phyloP scores from a whole-genome alignment of 2,329 filamentous ascomycete genomes.

The Neonectria hederae region DNA sequence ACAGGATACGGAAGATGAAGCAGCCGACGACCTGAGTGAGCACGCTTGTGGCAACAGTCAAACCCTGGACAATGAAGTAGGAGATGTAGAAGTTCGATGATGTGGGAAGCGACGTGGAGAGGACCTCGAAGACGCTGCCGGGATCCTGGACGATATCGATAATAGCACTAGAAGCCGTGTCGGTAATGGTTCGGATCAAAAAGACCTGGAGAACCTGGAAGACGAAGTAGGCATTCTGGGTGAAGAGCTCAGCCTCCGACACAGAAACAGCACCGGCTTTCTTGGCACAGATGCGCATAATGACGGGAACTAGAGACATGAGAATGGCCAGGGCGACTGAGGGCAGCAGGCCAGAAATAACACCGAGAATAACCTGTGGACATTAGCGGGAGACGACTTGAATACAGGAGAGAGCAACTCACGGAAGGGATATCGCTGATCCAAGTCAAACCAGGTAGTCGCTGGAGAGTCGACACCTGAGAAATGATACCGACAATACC shows the following conservation, averaged over 20 bases:
- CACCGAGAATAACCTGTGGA: conserved; percentile 68
- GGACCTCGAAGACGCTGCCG: conserved; percentile 65
- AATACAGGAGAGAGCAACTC: conserved; percentile 9
- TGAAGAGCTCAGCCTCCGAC: conserved; percentile 85
- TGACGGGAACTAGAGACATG: conserved; percentile 80
- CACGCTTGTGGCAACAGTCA: conserved; percentile 77
- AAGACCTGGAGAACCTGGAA: conserved; percentile 97
- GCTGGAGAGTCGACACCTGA: conserved; percentile 78
- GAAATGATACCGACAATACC: conserved; percentile 86
- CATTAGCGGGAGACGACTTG: conserved; percentile 9
- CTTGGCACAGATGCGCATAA: conserved; percentile 75
- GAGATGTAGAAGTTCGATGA: conserved; percentile 94
- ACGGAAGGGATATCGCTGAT: conserved; percentile 73
- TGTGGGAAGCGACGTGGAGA: conserved; percentile 79
- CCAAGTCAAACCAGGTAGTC: conserved; percentile 76
- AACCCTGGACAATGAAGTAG: conserved; percentile 87
- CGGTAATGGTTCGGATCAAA: conserved; percentile 83
- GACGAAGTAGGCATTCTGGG: conserved; percentile 90
- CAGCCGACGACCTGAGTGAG: conserved; percentile 75
- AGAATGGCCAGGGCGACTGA: conserved; percentile 80
- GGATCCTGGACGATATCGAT: conserved; percentile 72
- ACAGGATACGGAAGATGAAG: conserved; percentile 72
- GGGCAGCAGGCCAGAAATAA: conserved; percentile 86
- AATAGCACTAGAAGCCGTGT: conserved; percentile 77
- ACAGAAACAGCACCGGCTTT: conserved; percentile 81